Conservation (phyloP, 164 flowering plant species). For the Dillenia suffruticosa region DNA sequence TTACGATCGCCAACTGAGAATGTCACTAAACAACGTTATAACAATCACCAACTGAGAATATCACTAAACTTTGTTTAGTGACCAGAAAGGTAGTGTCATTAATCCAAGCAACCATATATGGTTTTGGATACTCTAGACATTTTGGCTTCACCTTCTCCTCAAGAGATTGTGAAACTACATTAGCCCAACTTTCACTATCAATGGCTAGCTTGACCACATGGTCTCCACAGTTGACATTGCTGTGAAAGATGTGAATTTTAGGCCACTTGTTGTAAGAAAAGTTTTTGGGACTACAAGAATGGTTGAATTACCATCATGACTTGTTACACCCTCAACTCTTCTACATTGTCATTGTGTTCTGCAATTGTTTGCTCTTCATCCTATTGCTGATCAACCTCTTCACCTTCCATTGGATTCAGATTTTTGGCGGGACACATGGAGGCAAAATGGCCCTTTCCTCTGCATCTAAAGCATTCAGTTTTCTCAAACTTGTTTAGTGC, state of each 20-base stretch:
- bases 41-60: not conserved
- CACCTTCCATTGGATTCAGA: not conserved
- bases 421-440: not conserved
- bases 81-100: not conserved
- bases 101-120: not conserved
- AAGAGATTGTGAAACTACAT: not conserved
- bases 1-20: too few species aligned
- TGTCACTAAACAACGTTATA: too few species aligned
- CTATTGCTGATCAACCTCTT: not conserved
- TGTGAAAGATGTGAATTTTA: not conserved
- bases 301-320: not conserved
- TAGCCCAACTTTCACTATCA: not conserved
- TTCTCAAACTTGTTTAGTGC: not conserved
- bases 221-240: not conserved
- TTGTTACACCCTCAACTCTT: not conserved
- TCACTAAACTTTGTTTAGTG: not conserved
- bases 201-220: not conserved
- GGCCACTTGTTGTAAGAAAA: not conserved
- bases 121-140: not conserved
- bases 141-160: not conserved
- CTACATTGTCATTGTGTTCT: not conserved
- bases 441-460: not conserved
- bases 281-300: not conserved
- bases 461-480: not conserved
- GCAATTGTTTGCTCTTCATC: not conserved